These are phyloP conservation scores for Ganoderma lingzhi DNA, from an alignment of 1,284 basidiomycete species.

Conservation along the genomic window DNA sequence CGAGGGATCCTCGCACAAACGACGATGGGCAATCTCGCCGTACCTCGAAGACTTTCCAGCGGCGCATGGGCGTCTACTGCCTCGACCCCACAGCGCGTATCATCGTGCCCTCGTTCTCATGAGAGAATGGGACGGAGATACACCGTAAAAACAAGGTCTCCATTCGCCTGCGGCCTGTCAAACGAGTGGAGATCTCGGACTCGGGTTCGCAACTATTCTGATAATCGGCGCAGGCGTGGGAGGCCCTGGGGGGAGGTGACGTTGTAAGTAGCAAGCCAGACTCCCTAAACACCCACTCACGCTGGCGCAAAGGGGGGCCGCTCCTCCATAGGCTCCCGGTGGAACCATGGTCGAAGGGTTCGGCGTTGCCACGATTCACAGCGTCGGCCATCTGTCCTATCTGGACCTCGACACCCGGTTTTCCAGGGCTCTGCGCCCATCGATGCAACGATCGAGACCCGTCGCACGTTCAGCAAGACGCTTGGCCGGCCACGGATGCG, in stretches of 20 bases:
- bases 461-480: constrained; percentile 26
- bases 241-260: constrained; percentile 9
- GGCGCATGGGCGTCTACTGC: constrained; percentile 26
- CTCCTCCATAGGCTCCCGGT: constrained; percentile 20
- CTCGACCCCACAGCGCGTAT: constrained; percentile 16
- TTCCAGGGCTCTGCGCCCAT: constrained; percentile 22
- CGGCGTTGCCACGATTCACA: constrained; percentile 16
- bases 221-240: constrained; percentile 21
- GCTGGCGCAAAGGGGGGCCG: constrained; percentile 9
- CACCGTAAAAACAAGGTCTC: constrained; percentile 23
- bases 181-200: constrained; percentile 3
- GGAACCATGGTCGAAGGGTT: constrained; percentile 18
- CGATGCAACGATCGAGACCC: constrained; percentile 21
- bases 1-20: constrained; percentile 33
- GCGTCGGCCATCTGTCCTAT: constrained; percentile 24
- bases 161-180: neutral
- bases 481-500: constrained; percentile 13
- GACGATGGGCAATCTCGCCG: constrained; percentile 19
- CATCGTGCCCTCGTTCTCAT: constrained; percentile 28
- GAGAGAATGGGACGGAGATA: constrained; percentile 29
- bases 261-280: constrained; percentile 16
- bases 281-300: constrained; percentile 15
- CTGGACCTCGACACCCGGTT: constrained; percentile 21
- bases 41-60: constrained; percentile 25
- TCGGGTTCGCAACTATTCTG: constrained; percentile 17